These are phyloP conservation scores for Scedosporium apiospermum DNA, from an alignment of 2,329 filamentous ascomycete species.

Conservation along the genomic window DNA sequence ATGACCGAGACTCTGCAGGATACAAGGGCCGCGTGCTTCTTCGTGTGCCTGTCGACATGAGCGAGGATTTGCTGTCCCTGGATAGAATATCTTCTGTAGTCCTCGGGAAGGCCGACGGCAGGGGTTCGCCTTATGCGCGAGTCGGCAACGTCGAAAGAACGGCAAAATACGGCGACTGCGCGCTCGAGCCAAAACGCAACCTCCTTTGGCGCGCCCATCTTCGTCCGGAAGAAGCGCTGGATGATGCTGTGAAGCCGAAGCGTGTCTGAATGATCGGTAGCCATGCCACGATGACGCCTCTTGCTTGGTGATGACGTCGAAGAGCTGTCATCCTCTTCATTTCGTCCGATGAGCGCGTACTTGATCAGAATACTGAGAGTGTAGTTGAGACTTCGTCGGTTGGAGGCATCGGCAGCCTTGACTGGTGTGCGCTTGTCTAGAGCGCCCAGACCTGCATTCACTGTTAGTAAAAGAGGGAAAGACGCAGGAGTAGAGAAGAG, in stretches of 20 bases:
- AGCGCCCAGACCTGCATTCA: constrained; percentile 21
- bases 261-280: constrained; percentile 37
- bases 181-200: constrained; percentile 39
- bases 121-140: constrained; percentile 30
- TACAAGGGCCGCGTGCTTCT: constrained; percentile 18
- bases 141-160: constrained; percentile 36
- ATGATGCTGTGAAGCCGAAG: constrained; percentile 42
- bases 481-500: neutral
- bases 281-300: constrained; percentile 25
- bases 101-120: constrained; percentile 35
- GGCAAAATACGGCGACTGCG: constrained; percentile 37
- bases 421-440: constrained; percentile 36
- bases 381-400: constrained; percentile 31
- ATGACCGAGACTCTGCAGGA: constrained; percentile 24
- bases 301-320: constrained; percentile 30
- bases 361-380: constrained; percentile 40
- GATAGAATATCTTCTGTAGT: constrained; percentile 41
- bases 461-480: neutral
- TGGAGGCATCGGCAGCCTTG: constrained; percentile 25
- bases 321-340: constrained; percentile 31
- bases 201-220: constrained; percentile 29
- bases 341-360: constrained; percentile 42
- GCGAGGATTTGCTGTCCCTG: constrained; percentile 37
- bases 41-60: constrained; percentile 30
- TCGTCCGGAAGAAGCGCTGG: constrained; percentile 42